These are phyloP conservation scores for Naematelia encephala DNA, from an alignment of 768 basidiomycete species.

Conservation along the genomic window DNA sequence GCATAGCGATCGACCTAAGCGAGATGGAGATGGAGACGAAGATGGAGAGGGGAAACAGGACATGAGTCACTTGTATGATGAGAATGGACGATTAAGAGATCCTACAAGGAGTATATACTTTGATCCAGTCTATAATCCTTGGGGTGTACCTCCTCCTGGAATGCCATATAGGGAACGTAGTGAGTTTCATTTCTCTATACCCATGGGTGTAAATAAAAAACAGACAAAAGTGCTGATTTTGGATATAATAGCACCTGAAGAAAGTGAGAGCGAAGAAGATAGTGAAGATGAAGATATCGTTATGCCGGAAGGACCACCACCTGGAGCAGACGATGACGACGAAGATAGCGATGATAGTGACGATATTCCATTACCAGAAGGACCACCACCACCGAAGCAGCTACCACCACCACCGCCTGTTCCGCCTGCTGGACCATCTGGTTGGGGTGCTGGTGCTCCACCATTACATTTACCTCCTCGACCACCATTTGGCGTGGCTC, in stretches of 20 bases:
- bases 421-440: conserved; percentile 5
- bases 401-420: conserved; percentile 5
- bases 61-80: conserved; percentile 58
- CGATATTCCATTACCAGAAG: conserved; percentile 51
- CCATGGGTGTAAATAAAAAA: neutral
- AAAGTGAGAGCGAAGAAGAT: conserved; percentile 20
- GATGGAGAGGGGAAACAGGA: conserved; percentile 55
- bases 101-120: conserved; percentile 92
- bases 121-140: conserved; percentile 89
- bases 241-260: neutral
- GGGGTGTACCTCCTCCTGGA: conserved; percentile 87
- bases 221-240: conserved; percentile 6
- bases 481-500: conserved; percentile 5
- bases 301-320: conserved; percentile 80
- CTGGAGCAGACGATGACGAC: conserved; percentile 40
- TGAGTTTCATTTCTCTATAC: conserved; percentile 51
- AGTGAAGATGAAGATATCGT: conserved; percentile 74
- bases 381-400: conserved; percentile 50
- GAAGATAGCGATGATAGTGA: conserved; percentile 44
- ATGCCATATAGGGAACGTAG: conserved; percentile 92
- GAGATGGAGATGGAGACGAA: conserved; percentile 56
- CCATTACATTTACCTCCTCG: conserved; percentile 10
- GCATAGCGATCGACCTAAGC: conserved; percentile 52
- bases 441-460: neutral
- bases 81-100: conserved; percentile 78